Percentiles rank a stretch among this genome's conserved stretches.
These are phyloP conservation scores for Cinnamomum micranthum DNA, from an alignment of 164 flowering plant genomes.

Conservation along the genomic window DNA sequence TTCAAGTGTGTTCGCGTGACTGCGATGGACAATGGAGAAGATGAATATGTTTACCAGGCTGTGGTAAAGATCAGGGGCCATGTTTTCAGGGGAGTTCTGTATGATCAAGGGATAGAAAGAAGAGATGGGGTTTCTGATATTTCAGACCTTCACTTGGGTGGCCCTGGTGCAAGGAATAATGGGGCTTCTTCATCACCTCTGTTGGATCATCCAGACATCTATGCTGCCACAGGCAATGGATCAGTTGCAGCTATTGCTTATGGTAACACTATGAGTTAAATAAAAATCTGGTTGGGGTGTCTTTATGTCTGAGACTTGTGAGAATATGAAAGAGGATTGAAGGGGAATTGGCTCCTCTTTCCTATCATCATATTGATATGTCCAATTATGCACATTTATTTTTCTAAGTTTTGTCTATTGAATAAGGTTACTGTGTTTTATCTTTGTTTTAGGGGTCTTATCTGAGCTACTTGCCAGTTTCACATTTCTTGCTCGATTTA, in stretches of 20 bases:
- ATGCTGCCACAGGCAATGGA: slow-evolving; percentile 46
- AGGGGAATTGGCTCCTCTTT: no score
- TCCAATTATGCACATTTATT: background rate
- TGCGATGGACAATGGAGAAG: slow-evolving; percentile 81
- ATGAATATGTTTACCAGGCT: slow-evolving; percentile 88
- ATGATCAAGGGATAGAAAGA: slow-evolving; percentile 68
- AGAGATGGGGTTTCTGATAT: slow-evolving; percentile 59
- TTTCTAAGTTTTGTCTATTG: background rate
- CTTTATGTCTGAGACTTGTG: background rate
- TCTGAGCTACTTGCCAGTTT: no score
- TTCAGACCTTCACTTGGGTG: slow-evolving; percentile 81
- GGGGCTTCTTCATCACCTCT: slow-evolving; percentile 49
- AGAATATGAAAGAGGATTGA: background rate
- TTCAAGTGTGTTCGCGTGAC: slow-evolving; percentile 93
- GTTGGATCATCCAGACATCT: slow-evolving; percentile 55
- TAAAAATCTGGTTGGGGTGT: background rate
- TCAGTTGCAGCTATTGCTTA: slow-evolving; percentile 58
- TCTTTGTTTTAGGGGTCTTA: no score
- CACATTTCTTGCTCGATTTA: no score
- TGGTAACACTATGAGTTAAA: slow-evolving; percentile 61
- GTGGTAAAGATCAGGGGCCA: slow-evolving; percentile 88
- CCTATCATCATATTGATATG: background rate
- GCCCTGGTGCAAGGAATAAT: slow-evolving; percentile 30
- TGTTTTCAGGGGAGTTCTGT: slow-evolving; percentile 82
- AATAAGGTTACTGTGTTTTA: no score